Conservation (phyloP, 306 rosid species). For the Prunus davidiana region DNA sequence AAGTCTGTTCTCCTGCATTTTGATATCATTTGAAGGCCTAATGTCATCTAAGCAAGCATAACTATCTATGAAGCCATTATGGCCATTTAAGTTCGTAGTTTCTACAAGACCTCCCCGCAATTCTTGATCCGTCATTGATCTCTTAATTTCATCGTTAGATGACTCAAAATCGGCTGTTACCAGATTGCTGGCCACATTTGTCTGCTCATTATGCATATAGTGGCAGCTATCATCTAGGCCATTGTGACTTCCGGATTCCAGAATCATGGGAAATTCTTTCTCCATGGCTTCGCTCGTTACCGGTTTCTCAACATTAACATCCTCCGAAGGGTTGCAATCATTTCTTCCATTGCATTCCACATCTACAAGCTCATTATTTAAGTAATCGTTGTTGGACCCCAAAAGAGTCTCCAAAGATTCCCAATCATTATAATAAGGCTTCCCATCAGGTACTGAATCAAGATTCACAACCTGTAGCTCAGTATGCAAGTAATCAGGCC, state of each 20-base stretch:
- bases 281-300: not conserved
- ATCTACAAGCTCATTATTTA: slow-evolving; percentile 1
- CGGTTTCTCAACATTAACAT: slow-evolving; percentile 12
- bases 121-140: slow-evolving; percentile 28
- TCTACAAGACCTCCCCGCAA: slow-evolving; percentile 22
- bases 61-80: slow-evolving; percentile 10
- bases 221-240: not conserved
- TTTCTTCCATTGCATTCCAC: slow-evolving; percentile 6
- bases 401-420: not conserved
- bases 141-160: slow-evolving; percentile 15
- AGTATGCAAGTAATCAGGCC: not conserved
- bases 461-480: not conserved
- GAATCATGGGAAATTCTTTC: not conserved
- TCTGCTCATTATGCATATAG: slow-evolving; percentile 5
- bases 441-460: not conserved
- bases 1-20: slow-evolving; percentile 3
- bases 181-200: slow-evolving; percentile 1
- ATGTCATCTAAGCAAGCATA: slow-evolving; percentile 21
- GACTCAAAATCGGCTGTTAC: slow-evolving; percentile 3
- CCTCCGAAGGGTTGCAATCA: slow-evolving; percentile 14
- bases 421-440: not conserved
- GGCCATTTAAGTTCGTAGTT: slow-evolving; percentile 11
- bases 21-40: slow-evolving; percentile 6
- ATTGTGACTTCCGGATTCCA: not conserved
- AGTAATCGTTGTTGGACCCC: not conserved